Conservation (phyloP, 805 yeast species). For the Candida tammaniensis region DNA sequence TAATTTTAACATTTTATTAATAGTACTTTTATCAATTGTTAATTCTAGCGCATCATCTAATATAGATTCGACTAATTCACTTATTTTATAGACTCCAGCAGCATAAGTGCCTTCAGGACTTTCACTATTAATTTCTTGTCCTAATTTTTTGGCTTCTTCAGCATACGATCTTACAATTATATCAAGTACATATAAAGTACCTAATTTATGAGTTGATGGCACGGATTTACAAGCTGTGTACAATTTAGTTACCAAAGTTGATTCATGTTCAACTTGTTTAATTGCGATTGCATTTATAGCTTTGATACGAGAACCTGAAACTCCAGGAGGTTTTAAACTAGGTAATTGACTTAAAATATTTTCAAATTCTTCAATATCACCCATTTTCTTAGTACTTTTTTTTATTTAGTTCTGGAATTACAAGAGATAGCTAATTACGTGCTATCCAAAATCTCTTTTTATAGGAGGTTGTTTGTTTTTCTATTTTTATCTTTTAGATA, state of each 20-base stretch:
- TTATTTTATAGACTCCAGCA: slow-evolving; percentile 66
- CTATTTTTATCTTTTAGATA: no score
- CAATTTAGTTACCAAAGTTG: slow-evolving; percentile 56
- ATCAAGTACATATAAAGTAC: slow-evolving; percentile 87
- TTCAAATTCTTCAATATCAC: slow-evolving; percentile 45
- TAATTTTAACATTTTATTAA: slow-evolving; percentile 74
- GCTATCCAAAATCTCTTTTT: no score
- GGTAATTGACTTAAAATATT: slow-evolving; percentile 47
- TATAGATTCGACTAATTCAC: slow-evolving; percentile 60
- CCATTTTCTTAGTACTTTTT: no score
- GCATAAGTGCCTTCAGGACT: slow-evolving; percentile 72
- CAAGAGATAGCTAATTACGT: slow-evolving; percentile 1
- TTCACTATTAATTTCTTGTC: slow-evolving; percentile 43
- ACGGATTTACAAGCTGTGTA: slow-evolving; percentile 68
- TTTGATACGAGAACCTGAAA: slow-evolving; percentile 93
- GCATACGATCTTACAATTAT: slow-evolving; percentile 84
- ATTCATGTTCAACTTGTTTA: slow-evolving; percentile 57
- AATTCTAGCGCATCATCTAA: slow-evolving; percentile 61
- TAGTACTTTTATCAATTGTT: slow-evolving; percentile 50
- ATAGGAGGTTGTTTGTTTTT: no score
- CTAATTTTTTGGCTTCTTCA: slow-evolving; percentile 64
- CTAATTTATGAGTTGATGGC: slow-evolving; percentile 81
- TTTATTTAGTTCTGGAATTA: no score
- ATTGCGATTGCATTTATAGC: slow-evolving; percentile 77
- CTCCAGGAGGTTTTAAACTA: slow-evolving; percentile 79